Evolutionary conservation across 805 yeast species (phyloP).

Genomic region (Wickerhamomyces chambardii): DNA sequence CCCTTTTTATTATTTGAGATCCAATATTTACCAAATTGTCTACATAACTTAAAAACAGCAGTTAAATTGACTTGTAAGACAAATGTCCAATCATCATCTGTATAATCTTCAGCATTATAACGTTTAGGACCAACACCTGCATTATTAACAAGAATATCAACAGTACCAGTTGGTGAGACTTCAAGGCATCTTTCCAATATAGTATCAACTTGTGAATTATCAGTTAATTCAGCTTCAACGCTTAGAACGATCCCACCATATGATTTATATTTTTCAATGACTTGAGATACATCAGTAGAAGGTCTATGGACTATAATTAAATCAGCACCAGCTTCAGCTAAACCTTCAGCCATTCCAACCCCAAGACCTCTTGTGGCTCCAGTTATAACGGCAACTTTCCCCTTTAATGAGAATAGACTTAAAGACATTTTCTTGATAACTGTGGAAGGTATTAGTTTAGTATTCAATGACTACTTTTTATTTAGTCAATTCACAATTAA

Average conservation of each 20-base stretch:
- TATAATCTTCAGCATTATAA: constrained; percentile 25
- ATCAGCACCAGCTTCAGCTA: constrained; percentile 82
- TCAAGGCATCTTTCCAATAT: constrained; percentile 28
- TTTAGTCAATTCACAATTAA: too few species aligned
- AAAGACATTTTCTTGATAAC: too few species aligned
- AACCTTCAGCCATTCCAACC: constrained; percentile 69
- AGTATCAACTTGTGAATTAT: constrained; percentile 11
- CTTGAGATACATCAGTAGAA: constrained; percentile 9
- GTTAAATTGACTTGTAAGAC: constrained; percentile 68
- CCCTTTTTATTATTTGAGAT: constrained; percentile 52
- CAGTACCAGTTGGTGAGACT: constrained; percentile 53
- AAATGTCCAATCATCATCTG: constrained; percentile 47
- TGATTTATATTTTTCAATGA: constrained; percentile 24
- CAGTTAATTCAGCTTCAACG: constrained; percentile 18
- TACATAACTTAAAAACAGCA: constrained; percentile 72
- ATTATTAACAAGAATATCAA: constrained; percentile 79
- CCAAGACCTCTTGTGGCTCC: constrained; percentile 85
- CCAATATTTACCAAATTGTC: constrained; percentile 52
- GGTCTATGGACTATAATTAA: constrained; percentile 33
- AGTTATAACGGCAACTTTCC: constrained; percentile 74
- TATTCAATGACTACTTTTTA: neutral
- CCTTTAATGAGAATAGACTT: constrained; percentile 63
- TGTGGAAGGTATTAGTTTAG: neutral
- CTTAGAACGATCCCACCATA: constrained; percentile 56
- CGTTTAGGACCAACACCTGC: constrained; percentile 73